Evolutionary conservation across 139 green algal species (phyloP), one percentile per base, ranked within the genome.

Genomic region (Haematococcus lacustris): DNA sequence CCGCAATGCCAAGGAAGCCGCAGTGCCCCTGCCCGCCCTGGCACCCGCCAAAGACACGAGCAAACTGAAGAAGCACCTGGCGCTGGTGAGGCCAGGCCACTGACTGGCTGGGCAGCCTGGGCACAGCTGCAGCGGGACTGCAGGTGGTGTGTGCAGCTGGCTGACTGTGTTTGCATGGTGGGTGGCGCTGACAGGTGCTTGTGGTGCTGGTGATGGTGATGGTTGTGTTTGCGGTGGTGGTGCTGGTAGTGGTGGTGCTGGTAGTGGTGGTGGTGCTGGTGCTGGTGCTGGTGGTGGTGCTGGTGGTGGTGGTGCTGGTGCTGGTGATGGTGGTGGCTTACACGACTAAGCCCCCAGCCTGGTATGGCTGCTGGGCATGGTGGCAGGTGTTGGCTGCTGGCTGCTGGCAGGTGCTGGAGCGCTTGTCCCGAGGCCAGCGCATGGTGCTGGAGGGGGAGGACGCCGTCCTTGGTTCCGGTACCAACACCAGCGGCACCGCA

Each of bases 41-140:
- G 62, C 69, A 1, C 47, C 71, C 3, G 68, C 80, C 21, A 74
- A 75, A 43, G 81, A 89, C 68, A 91, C 86, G n/a, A 33, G 38
- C 37, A 74, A 80, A 51, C 79, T 91, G 3, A 83, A 82, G 70
- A 88, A 88, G 76, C 81, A 87, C 72, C 51, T 91, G n/a, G 69
- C 71, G 1, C 71, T 88, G 41, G 83, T 91, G 63, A 39, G 63
- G 2, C 21, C 5, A 25, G 26, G 23, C 47, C 47, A 57, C 13
- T 13, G 13, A 13, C 47, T 13, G 13, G 21, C 47, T 57, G 13
- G 47, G 47, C 13, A 57, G 43, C 43, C 17, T 53, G 17, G 9
- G 43, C 43, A 17, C 43, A 53, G 43, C 43, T 28, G 43, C 17
- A n/a, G 43, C 43, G 43, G 17, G 43, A 53, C 9, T 9, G 43